Percentiles rank a stretch among this genome's conserved stretches.
Evolutionary conservation across 495 filamentous ascomycete genomes (phyloP).

Genomic region (Podospora australis): DNA sequence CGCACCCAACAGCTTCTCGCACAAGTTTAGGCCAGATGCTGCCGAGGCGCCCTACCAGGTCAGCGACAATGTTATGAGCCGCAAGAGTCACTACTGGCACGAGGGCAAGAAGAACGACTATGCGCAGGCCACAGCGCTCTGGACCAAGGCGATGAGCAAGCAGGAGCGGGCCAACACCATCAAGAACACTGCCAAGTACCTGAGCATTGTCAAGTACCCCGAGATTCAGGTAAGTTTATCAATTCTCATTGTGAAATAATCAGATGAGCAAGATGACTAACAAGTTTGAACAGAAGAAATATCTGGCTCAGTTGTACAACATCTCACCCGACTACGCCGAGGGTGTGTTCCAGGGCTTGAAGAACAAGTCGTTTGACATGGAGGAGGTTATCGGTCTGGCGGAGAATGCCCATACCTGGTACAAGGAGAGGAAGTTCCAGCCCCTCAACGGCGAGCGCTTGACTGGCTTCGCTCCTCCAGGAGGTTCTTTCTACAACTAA

Average conservation of each 20-base stretch:
- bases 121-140: slow-evolving; percentile 46
- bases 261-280: not conserved
- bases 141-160: slow-evolving; percentile 40
- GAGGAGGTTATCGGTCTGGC: slow-evolving; percentile 33
- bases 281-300: slow-evolving; percentile 36
- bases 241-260: not conserved
- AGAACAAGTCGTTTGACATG: slow-evolving; percentile 38
- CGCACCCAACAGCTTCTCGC: slow-evolving; percentile 48
- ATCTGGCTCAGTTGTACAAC: slow-evolving; percentile 49
- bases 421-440: slow-evolving; percentile 7
- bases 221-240: slow-evolving; percentile 16
- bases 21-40: slow-evolving; percentile 50
- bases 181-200: slow-evolving; percentile 40
- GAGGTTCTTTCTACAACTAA: not conserved
- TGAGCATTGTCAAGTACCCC: slow-evolving; percentile 31
- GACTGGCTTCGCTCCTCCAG: slow-evolving; percentile 1
- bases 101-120: slow-evolving; percentile 51
- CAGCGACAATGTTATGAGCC: slow-evolving; percentile 42
- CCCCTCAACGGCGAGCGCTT: slow-evolving; percentile 6
- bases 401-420: slow-evolving; percentile 14
- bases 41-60: slow-evolving; percentile 49
- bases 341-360: slow-evolving; percentile 41
- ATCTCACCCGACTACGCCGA: slow-evolving; percentile 43
- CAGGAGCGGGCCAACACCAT: slow-evolving; percentile 38
- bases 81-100: slow-evolving; percentile 50